Percentiles rank a stretch among this genome's conserved stretches.
Conservation (phyloP, 371 early-diverging fungal genomes). For the Phascolomyces articulosus region DNA sequence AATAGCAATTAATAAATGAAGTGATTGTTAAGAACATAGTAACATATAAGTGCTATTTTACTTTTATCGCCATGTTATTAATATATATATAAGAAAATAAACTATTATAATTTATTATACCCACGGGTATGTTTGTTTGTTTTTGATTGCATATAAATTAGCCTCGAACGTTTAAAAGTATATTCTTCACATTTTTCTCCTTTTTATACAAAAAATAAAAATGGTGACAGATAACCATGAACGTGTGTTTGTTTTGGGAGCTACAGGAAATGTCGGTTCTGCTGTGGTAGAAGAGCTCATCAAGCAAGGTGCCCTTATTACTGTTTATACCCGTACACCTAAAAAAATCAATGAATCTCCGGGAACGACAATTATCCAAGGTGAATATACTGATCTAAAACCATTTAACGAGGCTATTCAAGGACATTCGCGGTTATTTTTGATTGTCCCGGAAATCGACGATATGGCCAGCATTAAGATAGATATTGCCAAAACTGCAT, state of each 20-base stretch:
- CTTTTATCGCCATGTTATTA: too few species aligned
- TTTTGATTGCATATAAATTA: too few species aligned
- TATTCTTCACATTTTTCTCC: too few species aligned
- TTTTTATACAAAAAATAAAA: too few species aligned
- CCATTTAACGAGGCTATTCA: slow-evolving; percentile 21
- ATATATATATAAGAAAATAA: too few species aligned
- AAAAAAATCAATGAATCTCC: slow-evolving; percentile 16
- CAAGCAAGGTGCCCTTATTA: slow-evolving; percentile 12
- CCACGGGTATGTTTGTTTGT: too few species aligned
- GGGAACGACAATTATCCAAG: slow-evolving; percentile 18
- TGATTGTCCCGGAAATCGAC: slow-evolving; percentile 11
- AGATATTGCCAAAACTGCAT: slow-evolving; percentile 18
- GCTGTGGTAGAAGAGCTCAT: slow-evolving; percentile 13
- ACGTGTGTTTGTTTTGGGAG: slow-evolving; percentile 22
- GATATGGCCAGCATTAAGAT: not conserved
- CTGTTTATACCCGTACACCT: slow-evolving; percentile 15
- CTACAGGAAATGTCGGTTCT: slow-evolving; percentile 21
- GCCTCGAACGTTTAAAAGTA: too few species aligned
- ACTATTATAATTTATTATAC: too few species aligned
- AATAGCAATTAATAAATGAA: too few species aligned
- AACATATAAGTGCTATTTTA: too few species aligned
- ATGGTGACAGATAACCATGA: too few species aligned
- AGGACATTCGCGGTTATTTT: slow-evolving; percentile 33
- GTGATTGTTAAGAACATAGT: too few species aligned
- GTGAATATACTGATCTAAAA: slow-evolving; percentile 26